Base-by-base conservation (phyloP, 176 grass and related monocot genomes). In the Carex parvula region DNA sequence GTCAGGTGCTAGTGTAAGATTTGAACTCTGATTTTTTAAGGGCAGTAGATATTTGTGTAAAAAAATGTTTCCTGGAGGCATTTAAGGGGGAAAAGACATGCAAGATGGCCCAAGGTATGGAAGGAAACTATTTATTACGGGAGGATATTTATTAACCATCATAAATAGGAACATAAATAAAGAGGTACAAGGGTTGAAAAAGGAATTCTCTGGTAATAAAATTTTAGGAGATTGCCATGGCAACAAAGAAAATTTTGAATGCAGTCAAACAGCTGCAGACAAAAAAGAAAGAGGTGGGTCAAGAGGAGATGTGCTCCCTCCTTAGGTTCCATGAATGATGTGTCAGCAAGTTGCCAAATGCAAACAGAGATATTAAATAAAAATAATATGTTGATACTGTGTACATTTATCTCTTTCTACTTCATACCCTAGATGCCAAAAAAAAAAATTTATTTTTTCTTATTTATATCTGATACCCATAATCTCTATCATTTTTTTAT, bases 271-370 rank as follows among this genome's bases (percentile, higher is more conserved):
- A 91, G 86, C 89, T 90, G 81, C 82, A 87, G 92, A 93, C 87
- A 94, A 92, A 91, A n/a, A 86, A 87, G 80, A 83, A 87, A 89
- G 86, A 89, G 88, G 92, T 89, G 92, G 94, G 92, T 97, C 90
- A 94, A 94, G 87, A 89, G 76, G 62, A 60, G 85, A 89, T 90
- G 90, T 89, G 81, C 82, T 85, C 17, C n/a, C n/a, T n/a, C n/a
- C n/a, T n/a, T 65, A 29, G 70, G 68, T 92, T 91, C 88, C 91
- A 90, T 97, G 88, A 97, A 90, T 94, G 85, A 83, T 54, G 62
- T 75, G 46, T 70, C n/a, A n/a, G n/a, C n/a, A n/a, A n/a, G n/a
- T n/a, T n/a, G n/a, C n/a, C n/a, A n/a, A n/a, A n/a, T n/a, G n/a
- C n/a, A n/a, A 64, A 81, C 60, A 70, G 14, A 70, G 14, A 17